Conservation (phyloP, 1,284 basidiomycete genomes). For the Xerocomus amazonicus region DNA sequence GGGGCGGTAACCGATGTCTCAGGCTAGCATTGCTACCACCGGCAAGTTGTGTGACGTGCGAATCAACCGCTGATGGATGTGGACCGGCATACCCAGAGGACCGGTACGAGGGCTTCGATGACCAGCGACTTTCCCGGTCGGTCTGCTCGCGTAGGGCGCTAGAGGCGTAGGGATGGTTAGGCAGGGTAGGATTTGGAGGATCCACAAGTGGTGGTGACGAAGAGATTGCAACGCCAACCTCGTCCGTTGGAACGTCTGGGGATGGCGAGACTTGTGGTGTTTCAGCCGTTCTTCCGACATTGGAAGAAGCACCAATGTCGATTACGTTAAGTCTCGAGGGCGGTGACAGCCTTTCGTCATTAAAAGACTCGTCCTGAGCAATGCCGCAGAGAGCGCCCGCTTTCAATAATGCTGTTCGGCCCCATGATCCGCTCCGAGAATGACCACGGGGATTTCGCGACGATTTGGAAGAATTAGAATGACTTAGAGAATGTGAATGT, state of each 20-base stretch:
- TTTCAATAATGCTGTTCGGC: conserved; percentile 53
- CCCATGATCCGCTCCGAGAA: conserved; percentile 57
- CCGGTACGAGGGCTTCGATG: conserved; percentile 17
- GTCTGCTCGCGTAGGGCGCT: conserved; percentile 23
- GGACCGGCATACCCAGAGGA: conserved; percentile 48
- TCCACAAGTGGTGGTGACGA: conserved; percentile 49
- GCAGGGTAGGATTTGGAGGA: conserved; percentile 36
- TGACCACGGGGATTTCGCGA: conserved; percentile 43
- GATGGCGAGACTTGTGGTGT: conserved; percentile 16
- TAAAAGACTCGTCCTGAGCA: conserved; percentile 22
- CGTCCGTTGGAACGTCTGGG: conserved; percentile 23
- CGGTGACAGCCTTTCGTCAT: conserved; percentile 30
- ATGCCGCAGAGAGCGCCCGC: conserved; percentile 40
- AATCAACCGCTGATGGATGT: conserved; percentile 35
- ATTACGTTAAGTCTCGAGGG: conserved; percentile 37
- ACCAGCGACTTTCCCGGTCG: conserved; percentile 6
- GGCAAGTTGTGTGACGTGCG: conserved; percentile 20
- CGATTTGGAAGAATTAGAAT: conserved; percentile 43
- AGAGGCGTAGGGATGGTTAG: conserved; percentile 58
- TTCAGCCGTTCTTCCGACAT: conserved; percentile 31
- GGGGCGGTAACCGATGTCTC: conserved; percentile 51
- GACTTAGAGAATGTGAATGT: conserved; percentile 45
- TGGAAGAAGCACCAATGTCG: conserved; percentile 32
- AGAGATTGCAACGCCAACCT: conserved; percentile 65
- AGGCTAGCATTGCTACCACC: conserved; percentile 38